These are phyloP conservation scores for Penicillium hesseltinei DNA, from an alignment of 2,329 filamentous ascomycete species.

Conservation along the genomic window DNA sequence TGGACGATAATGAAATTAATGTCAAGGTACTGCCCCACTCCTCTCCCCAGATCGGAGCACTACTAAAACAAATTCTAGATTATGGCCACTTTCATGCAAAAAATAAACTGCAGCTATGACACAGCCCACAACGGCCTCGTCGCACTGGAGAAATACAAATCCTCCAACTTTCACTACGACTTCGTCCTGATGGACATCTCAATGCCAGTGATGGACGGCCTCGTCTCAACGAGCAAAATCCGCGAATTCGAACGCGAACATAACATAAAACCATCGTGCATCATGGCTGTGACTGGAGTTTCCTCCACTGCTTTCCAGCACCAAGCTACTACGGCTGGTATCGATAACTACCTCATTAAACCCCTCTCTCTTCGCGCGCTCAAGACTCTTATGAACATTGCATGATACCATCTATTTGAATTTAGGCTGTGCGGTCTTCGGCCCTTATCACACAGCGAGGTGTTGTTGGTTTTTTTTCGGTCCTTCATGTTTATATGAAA, in stretches of 20 bases:
- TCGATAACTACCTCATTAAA: slow-evolving; percentile 36
- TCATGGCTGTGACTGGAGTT: slow-evolving; percentile 36
- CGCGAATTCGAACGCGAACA: slow-evolving; percentile 36
- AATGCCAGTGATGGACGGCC: slow-evolving; percentile 47
- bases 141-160: slow-evolving; percentile 39
- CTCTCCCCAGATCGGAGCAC: rapidly evolving
- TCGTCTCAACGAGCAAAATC: slow-evolving; percentile 44
- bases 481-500: neutral
- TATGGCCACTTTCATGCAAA: slow-evolving; percentile 39
- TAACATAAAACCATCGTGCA: slow-evolving; percentile 19
- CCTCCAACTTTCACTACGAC: slow-evolving; percentile 30
- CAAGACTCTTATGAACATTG: slow-evolving; percentile 27
- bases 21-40: slow-evolving; percentile 25
- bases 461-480: neutral
- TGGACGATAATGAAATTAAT: slow-evolving; percentile 47
- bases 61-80: slow-evolving; percentile 21
- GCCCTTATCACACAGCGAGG: neutral
- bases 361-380: slow-evolving; percentile 33
- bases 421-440: neutral
- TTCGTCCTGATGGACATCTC: slow-evolving; percentile 43
- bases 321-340: slow-evolving; percentile 30
- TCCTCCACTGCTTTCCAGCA: slow-evolving; percentile 33
- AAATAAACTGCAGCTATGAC: slow-evolving; percentile 37
- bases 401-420: slow-evolving; percentile 3
- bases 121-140: slow-evolving; percentile 41